Conservation (phyloP, 352 stramenopile genomes). For the Blastocystis sp. region DNA sequence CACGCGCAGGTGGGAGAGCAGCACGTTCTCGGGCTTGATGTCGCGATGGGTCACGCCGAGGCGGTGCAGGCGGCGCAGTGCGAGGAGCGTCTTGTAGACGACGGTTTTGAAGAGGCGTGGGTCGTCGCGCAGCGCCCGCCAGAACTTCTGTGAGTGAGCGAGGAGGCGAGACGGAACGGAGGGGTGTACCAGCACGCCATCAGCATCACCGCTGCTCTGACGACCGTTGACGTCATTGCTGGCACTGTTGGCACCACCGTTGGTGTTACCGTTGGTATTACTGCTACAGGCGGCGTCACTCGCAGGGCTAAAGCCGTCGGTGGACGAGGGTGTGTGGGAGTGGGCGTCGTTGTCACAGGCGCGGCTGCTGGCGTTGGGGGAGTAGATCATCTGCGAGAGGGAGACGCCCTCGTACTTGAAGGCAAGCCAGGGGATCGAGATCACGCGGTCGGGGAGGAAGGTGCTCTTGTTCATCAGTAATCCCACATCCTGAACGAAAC, state of each 20-base stretch:
- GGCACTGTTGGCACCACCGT: background rate
- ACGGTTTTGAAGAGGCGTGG: conserved; percentile 24
- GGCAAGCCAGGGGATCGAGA: conserved; percentile 65
- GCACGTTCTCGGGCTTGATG: conserved; percentile 66
- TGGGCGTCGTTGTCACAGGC: conserved; percentile 4
- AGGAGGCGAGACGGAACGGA: background rate
- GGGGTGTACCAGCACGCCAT: conserved; percentile 36
- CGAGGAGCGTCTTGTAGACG: conserved; percentile 19
- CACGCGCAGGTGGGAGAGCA: conserved; percentile 33
- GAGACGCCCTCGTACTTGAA: conserved; percentile 63
- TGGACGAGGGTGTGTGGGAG: background rate
- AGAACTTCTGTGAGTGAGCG: conserved; percentile 19
- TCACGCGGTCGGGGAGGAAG: conserved; percentile 41
- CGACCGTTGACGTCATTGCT: background rate
- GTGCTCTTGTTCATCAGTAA: conserved; percentile 54
- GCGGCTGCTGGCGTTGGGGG: background rate
- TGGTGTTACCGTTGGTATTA: too few species aligned
- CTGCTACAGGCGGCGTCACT: too few species aligned
- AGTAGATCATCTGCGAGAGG: conserved; percentile 54
- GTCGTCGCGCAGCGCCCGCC: conserved; percentile 26
- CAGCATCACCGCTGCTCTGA: background rate
- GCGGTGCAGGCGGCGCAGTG: conserved; percentile 18
- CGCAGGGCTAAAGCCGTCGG: background rate
- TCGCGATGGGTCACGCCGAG: conserved; percentile 57
- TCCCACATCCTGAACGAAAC: conserved; percentile 63